Base-by-base conservation (phyloP, 306 rosid genomes). In the Elaeagnus macrophylla region DNA sequence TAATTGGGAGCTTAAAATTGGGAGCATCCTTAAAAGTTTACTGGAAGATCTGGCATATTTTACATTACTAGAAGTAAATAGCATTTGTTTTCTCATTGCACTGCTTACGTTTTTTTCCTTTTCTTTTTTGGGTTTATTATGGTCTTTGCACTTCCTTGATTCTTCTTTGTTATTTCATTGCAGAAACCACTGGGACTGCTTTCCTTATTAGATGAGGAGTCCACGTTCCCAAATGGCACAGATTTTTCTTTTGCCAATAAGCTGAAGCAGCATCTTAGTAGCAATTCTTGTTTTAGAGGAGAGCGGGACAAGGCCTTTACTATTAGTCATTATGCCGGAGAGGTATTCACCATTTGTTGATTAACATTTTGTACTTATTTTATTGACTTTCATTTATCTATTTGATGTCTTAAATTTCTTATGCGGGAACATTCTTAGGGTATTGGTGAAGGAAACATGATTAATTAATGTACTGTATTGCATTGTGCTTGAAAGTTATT, bases 121-220 rank as follows among this genome's bases (percentile, higher is more conserved):
- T 14, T 17, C 19, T 45, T 45, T 6, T 13, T 6, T 7, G n/a
- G 15, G 9, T n/a, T 12, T 3, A 12, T 45, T 14, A 45, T 12
- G 15, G 1, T 48, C 50, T 37, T 15, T 62, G 16, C 10, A 17
- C 66, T 60, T 56, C 51, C 71, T 49, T 61, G 43, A 70, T 51
- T 56, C 41, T 59, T 37, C 48, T 60, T 50, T 52, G 32, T 25
- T 25, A 25, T 52, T 16, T 57, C 51, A 68, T 40, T 67, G 83
- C 95, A 93, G 99, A 87, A 83, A 81, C 99, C 99, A 32, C 62
- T 93, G 85, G 99, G 99, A 64, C 76, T 93, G 61, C 72, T 93
- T 51, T 87, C 99, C 70, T 78, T 93, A 72, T 62, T 93, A 66
- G 99, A 84, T 36, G 99, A 93, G 72, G 99, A 93, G 77, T 93